Evolutionary conservation across 192 early-diverging fungal genomes (phyloP).

Genomic region (Lunasporangiospora selenospora): DNA sequence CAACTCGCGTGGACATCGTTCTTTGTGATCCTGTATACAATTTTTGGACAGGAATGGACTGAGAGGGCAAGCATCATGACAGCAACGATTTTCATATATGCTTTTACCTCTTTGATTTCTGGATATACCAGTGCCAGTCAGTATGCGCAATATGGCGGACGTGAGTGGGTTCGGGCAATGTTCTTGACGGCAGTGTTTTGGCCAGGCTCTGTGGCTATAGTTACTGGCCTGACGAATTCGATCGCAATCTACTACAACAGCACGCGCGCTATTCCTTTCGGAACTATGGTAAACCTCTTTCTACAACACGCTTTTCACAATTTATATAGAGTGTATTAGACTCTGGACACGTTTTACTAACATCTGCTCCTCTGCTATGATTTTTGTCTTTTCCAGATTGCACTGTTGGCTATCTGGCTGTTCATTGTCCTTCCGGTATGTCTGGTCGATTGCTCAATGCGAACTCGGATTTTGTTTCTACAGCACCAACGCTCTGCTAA

Average conservation of each 20-base stretch:
- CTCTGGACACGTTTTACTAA: too few relatives aligned
- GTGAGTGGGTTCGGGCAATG: slow-evolving; percentile 71
- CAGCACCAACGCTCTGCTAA: too few relatives aligned
- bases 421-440: slow-evolving; percentile 68
- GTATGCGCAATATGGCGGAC: slow-evolving; percentile 72
- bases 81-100: slow-evolving; percentile 80
- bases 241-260: slow-evolving; percentile 77
- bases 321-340: too few relatives aligned
- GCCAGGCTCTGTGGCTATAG: slow-evolving; percentile 63
- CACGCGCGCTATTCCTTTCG: slow-evolving; percentile 81
- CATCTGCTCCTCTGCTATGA: background rate
- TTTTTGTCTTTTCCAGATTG: slow-evolving; percentile 50
- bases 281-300: slow-evolving; percentile 59
- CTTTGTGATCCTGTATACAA: slow-evolving; percentile 63
- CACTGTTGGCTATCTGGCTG: slow-evolving; percentile 73
- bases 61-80: slow-evolving; percentile 80
- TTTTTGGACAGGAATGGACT: slow-evolving; percentile 62
- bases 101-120: slow-evolving; percentile 69
- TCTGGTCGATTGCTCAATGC: background rate
- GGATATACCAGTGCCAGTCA: slow-evolving; percentile 74
- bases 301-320: too few relatives aligned
- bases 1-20: slow-evolving; percentile 57
- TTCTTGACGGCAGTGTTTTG: slow-evolving; percentile 72
- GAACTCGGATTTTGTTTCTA: background rate
- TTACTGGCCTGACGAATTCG: slow-evolving; percentile 70